Evolutionary conservation across 768 basidiomycete species (phyloP), one percentile per base, ranked within the genome.

Genomic region (Macrolepiota fuliginosa): DNA sequence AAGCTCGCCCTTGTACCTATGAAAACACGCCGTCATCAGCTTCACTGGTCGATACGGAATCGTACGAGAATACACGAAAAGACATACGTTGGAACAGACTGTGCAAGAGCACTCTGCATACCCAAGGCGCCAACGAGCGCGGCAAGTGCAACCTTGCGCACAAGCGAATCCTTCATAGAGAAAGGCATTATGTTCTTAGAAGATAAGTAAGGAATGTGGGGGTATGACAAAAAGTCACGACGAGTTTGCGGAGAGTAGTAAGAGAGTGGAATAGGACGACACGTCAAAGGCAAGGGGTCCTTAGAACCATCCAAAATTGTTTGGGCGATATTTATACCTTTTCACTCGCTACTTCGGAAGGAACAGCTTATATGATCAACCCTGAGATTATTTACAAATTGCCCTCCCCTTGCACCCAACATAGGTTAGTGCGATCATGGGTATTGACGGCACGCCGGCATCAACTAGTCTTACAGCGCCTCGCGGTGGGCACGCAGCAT

Each of bases 1-100:
- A 7, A 83, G 70, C 50, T 72, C 70, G 11, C 81, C 82, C 19
- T 64, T 68, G 67, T 74, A 81, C 5, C 81, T 83, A 55, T 4
- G 62, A 45, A 7, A 42, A 19, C 9, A n/a, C n/a, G n/a, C n/a
- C n/a, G n/a, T n/a, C n/a, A n/a, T n/a, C n/a, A n/a, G n/a, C n/a
- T n/a, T n/a, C n/a, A n/a, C n/a, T n/a, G n/a, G n/a, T n/a, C n/a
- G n/a, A n/a, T n/a, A n/a, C n/a, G n/a, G n/a, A n/a, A n/a, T n/a
- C n/a, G 6, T 12, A 32, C 19, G 15, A 12, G 6, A 29, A 7
- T 24, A 7, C 35, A 9, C 9, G 13, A 42, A 39, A 12, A 39
- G 35, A 55, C 60, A 32, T 15, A 61, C 60, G 42, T 37, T 29
- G 60, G 60, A 22, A 47, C 46, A 22, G 57, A n/a, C 22, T 46